Evolutionary conservation across 177 flowering plant species (phyloP).

Genomic region (Vitis hybrid): DNA sequence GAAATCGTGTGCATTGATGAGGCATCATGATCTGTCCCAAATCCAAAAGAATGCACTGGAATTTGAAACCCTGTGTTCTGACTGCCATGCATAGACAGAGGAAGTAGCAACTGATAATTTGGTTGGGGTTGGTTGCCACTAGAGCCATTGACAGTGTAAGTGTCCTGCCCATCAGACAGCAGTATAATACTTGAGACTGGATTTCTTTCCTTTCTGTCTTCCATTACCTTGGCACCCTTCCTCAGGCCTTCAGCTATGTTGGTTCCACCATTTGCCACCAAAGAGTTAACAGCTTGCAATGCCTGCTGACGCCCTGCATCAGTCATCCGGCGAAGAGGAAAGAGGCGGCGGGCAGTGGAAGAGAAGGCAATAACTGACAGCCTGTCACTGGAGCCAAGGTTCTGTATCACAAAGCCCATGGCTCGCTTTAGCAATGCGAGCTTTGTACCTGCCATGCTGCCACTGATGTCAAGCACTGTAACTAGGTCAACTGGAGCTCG

Average conservation of each 20-base stretch:
- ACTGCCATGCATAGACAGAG: slow-evolving; percentile 33
- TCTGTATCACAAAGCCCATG: slow-evolving; percentile 68
- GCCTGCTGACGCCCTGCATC: slow-evolving; percentile 56
- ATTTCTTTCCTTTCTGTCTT: slow-evolving; percentile 57
- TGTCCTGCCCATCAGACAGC: slow-evolving; percentile 75
- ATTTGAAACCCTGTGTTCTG: slow-evolving; percentile 36
- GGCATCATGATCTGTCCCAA: slow-evolving; percentile 72
- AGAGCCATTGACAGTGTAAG: slow-evolving; percentile 38
- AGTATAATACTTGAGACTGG: slow-evolving; percentile 62
- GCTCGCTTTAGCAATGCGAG: slow-evolving; percentile 66
- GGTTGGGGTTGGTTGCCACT: slow-evolving; percentile 27
- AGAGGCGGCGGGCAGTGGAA: slow-evolving; percentile 62
- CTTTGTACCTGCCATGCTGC: slow-evolving; percentile 79
- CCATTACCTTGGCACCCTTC: slow-evolving; percentile 62
- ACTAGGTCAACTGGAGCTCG: slow-evolving; percentile 73
- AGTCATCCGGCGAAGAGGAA: slow-evolving; percentile 61
- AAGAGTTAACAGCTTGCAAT: slow-evolving; percentile 55
- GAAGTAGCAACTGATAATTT: slow-evolving; percentile 42
- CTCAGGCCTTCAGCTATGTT: slow-evolving; percentile 71
- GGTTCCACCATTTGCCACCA: slow-evolving; percentile 65
- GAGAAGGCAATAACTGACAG: slow-evolving; percentile 71
- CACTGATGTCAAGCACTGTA: slow-evolving; percentile 70
- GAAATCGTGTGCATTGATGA: slow-evolving; percentile 66
- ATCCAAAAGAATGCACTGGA: slow-evolving; percentile 74
- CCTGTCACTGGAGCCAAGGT: slow-evolving; percentile 64